phyloP scores from a whole-genome alignment of 176 grass and related monocot genomes.

The Poa annua region DNA sequence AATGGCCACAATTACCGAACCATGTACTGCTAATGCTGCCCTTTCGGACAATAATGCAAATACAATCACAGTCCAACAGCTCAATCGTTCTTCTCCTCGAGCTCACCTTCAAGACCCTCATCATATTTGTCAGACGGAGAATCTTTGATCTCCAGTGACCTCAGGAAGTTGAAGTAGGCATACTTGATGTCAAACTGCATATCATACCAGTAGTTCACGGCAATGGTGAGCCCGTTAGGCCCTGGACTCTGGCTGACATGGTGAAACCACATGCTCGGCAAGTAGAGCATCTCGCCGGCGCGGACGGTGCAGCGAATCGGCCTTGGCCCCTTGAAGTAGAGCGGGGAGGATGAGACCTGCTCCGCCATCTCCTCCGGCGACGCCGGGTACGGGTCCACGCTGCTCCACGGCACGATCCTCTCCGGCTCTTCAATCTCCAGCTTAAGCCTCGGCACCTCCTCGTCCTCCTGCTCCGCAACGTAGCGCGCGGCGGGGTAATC shows the following conservation, averaged over 20 bases:
- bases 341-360: slow-evolving; percentile 61
- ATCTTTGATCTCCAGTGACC: slow-evolving; percentile 46
- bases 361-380: slow-evolving; percentile 56
- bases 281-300: slow-evolving; percentile 90
- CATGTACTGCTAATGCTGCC: no score
- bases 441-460: slow-evolving; percentile 49
- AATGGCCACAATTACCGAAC: background rate
- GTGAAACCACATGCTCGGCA: slow-evolving; percentile 99
- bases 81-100: slow-evolving; percentile 2
- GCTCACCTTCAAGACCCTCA: slow-evolving; percentile 39
- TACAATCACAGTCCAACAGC: background rate
- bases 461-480: slow-evolving; percentile 25
- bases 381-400: slow-evolving; percentile 73
- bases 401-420: slow-evolving; percentile 83
- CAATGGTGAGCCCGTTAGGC: slow-evolving; percentile 77
- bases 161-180: slow-evolving; percentile 89
- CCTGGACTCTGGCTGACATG: slow-evolving; percentile 89
- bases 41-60: background rate
- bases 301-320: slow-evolving; percentile 82
- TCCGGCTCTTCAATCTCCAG: slow-evolving; percentile 68
- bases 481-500: slow-evolving; percentile 73
- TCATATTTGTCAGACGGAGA: background rate
- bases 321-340: slow-evolving; percentile 79
- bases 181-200: slow-evolving; percentile 99
- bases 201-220: slow-evolving; percentile 98